Conservation (phyloP, 169 alveolate genomes). For the Sarcocystis neurona region DNA sequence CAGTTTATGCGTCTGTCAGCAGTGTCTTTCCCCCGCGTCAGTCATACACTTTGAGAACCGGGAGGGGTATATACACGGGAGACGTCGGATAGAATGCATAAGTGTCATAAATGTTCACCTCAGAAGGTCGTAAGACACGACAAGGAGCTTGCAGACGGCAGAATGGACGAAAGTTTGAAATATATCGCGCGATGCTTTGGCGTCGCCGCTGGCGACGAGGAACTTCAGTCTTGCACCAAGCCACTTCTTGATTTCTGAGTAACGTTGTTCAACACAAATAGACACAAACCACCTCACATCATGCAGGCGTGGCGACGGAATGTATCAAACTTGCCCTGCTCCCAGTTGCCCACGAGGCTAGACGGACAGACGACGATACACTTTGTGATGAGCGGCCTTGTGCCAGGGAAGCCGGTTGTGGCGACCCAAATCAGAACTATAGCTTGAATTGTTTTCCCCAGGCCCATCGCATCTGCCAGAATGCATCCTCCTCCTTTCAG, state of each 20-base stretch:
- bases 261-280: not conserved
- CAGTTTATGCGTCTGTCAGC: no score
- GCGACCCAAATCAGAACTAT: slow-evolving; percentile 26
- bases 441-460: slow-evolving; percentile 55
- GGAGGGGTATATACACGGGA: not conserved
- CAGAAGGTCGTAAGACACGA: slow-evolving; percentile 52
- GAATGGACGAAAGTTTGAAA: slow-evolving; percentile 24
- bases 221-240: slow-evolving; percentile 18
- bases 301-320: not conserved
- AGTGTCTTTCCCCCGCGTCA: not conserved
- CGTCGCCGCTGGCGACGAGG: slow-evolving; percentile 28
- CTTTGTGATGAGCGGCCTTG: slow-evolving; percentile 15
- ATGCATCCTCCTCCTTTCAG: slow-evolving; percentile 45
- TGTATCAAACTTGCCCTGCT: not conserved
- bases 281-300: not conserved
- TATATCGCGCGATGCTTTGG: not conserved
- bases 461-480: slow-evolving; percentile 50
- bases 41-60: not conserved
- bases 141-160: not conserved
- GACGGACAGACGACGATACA: slow-evolving; percentile 52
- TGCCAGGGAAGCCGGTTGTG: not conserved
- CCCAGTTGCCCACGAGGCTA: slow-evolving; percentile 46
- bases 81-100: not conserved
- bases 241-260: slow-evolving; percentile 50
- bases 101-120: not conserved